Conservation (phyloP, 371 early-diverging fungal genomes). For the Circinella umbellata region DNA sequence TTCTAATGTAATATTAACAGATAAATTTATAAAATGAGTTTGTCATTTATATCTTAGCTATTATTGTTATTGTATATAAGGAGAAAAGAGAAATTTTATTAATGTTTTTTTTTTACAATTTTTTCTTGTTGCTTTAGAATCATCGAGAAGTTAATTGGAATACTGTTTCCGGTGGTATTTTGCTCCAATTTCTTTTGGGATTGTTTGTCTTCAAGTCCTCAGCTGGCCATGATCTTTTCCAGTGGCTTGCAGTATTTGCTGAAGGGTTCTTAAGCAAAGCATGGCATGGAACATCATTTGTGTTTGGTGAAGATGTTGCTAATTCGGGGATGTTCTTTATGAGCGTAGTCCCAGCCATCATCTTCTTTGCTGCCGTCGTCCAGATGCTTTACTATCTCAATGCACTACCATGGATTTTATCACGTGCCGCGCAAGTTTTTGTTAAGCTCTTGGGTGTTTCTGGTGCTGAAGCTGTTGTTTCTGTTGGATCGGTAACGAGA, state of each 20-base stretch:
- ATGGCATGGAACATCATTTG: constrained; percentile 65
- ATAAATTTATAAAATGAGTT: no score
- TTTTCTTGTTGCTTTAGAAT: constrained; percentile 34
- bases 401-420: constrained; percentile 83
- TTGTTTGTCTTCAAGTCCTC: constrained; percentile 79
- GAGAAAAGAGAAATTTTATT: no score
- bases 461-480: constrained; percentile 89
- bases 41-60: no score
- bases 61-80: no score
- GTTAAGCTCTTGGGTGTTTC: constrained; percentile 77
- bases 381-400: constrained; percentile 87
- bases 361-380: constrained; percentile 89
- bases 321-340: constrained; percentile 63
- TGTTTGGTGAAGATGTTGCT: constrained; percentile 63
- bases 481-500: constrained; percentile 69
- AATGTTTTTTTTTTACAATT: constrained; percentile 2
- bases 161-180: constrained; percentile 76
- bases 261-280: constrained; percentile 73
- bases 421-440: constrained; percentile 71
- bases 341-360: constrained; percentile 80
- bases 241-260: constrained; percentile 71
- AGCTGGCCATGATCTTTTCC: constrained; percentile 81
- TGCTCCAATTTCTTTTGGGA: constrained; percentile 82
- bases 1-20: constrained; percentile 52
- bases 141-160: constrained; percentile 73